phyloP scores from a whole-genome alignment of 306 rosid genomes.

The Delonix regia region DNA sequence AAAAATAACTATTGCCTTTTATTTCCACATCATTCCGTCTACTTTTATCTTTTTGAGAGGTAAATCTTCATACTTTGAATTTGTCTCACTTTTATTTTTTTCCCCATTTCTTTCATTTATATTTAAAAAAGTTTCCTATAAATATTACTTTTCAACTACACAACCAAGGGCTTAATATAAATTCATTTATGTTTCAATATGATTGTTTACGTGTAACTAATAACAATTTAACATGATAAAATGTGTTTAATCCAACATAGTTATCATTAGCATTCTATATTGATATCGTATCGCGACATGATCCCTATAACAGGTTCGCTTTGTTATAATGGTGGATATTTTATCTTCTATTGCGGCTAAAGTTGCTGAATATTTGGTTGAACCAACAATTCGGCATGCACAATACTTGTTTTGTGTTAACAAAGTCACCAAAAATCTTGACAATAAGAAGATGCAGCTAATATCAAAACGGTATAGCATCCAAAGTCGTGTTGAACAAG shows the following conservation, averaged over 20 bases:
- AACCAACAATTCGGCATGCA: not conserved
- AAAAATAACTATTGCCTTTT: too few relatives aligned
- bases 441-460: slow-evolving; percentile 3
- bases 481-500: not conserved
- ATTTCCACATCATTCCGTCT: too few relatives aligned
- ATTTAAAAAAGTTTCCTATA: too few relatives aligned
- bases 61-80: too few relatives aligned
- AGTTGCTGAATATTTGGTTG: not conserved
- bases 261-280: not conserved
- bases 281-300: not conserved
- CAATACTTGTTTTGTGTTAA: not conserved
- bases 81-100: too few relatives aligned
- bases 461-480: not conserved
- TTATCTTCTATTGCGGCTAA: not conserved
- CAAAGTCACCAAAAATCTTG: not conserved
- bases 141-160: too few relatives aligned
- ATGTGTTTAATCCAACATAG: not conserved
- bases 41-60: too few relatives aligned
- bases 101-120: too few relatives aligned
- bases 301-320: not conserved
- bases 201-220: too few relatives aligned
- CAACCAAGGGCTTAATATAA: too few relatives aligned
- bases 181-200: too few relatives aligned
- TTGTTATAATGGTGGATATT: not conserved
- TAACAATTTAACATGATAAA: too few relatives aligned